Evolutionary conservation across 139 green algal species (phyloP), one percentile per base, ranked within the genome.

Genomic region (Closterium sp.): DNA sequence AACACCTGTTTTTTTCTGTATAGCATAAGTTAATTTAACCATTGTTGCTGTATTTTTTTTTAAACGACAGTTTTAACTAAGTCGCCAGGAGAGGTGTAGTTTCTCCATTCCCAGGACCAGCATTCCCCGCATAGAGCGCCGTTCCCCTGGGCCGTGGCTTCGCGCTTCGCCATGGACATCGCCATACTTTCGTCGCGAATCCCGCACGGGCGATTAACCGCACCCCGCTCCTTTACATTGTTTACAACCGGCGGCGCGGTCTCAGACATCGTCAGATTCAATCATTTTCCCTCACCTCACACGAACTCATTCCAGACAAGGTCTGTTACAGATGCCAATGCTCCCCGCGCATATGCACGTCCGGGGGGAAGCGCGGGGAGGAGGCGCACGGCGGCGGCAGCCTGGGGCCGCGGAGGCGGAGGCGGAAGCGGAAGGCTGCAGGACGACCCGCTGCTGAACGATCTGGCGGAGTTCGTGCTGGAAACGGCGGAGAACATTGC

Each of bases 401-500:
- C 27, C 19, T 79, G 62, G 62, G 62, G 62, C 38, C 38, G 38
- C 62, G 62, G 17, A 24, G 62, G 62, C 17, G 62, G 62, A 79
- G 62, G 62, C 17, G 62, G 62, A 24, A 13, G 62, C 62, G 22
- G 85, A 24, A 22, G 85, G 28, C 9, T 87, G 85, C 85, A 87
- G 85, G 85, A 87, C 85, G 85, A 87, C 85, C 28, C 85, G 28
- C 85, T 87, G 85, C 85, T 87, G 85, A 31, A 87, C 85, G 85
- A 87, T 24, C 85, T 87, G 85, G 85, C 85, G n/a, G 85, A 87
- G 5, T 30, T 31, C 85, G 85, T 87, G 85, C 85, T 87, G 85
- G 85, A 31, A 32, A 31, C 85, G n/a, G 85, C 85, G 85, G 85
- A 87, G 21, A 31, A 29, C 28, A 87, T 87, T 6, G 73, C 73